phyloP scores from a whole-genome alignment of 768 basidiomycete species.

The Cyathus striatus region DNA sequence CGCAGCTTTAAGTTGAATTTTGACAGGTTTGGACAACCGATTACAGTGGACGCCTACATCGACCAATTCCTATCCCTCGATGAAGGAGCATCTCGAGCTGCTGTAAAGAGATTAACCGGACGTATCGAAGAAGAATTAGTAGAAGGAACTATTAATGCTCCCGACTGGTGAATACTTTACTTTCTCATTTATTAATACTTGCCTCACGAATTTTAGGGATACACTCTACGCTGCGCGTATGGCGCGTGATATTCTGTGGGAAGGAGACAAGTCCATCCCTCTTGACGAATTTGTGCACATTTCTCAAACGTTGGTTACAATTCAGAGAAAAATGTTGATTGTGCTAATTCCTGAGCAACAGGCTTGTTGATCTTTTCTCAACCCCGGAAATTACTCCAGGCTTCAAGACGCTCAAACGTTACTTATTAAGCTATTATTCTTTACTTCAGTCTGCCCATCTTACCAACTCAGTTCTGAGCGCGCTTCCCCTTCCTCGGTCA shows the following conservation, averaged over 20 bases:
- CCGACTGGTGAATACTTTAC: slow-evolving; percentile 72
- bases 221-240: slow-evolving; percentile 86
- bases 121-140: slow-evolving; percentile 66
- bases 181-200: not conserved
- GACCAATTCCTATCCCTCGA: slow-evolving; percentile 69
- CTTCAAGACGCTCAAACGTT: slow-evolving; percentile 55
- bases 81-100: slow-evolving; percentile 67
- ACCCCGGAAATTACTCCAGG: slow-evolving; percentile 57
- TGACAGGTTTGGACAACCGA: slow-evolving; percentile 76
- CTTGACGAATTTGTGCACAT: slow-evolving; percentile 79
- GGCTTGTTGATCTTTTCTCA: slow-evolving; percentile 85
- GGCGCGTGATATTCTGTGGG: slow-evolving; percentile 93
- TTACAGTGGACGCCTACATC: slow-evolving; percentile 67
- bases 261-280: slow-evolving; percentile 67
- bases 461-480: slow-evolving; percentile 79
- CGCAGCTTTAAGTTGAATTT: not conserved
- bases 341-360: slow-evolving; percentile 20
- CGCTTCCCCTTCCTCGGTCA: slow-evolving; percentile 77
- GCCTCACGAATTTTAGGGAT: slow-evolving; percentile 51
- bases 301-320: slow-evolving; percentile 78
- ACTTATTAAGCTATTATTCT: slow-evolving; percentile 84
- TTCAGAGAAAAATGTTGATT: slow-evolving; percentile 4
- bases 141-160: slow-evolving; percentile 82
- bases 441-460: slow-evolving; percentile 77
- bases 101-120: slow-evolving; percentile 84